A percentile compares a stretch with the other conserved stretches of the same genome.
Evolutionary conservation across 352 stramenopile species (phyloP).

Genomic region (Phytophthora capsici): DNA sequence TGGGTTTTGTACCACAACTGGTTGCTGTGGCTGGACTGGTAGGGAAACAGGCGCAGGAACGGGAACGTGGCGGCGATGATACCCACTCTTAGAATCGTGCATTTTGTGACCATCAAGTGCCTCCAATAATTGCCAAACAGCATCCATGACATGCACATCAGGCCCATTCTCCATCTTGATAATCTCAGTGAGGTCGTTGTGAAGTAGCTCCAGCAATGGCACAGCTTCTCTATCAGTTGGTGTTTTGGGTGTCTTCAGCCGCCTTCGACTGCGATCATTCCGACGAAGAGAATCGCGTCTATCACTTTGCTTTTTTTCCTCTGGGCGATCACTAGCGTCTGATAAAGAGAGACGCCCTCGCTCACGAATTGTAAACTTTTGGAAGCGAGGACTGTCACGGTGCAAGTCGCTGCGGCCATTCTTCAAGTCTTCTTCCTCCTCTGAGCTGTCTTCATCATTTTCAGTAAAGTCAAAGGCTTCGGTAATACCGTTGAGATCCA

Average conservation of each 20-base stretch:
- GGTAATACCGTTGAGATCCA: slow-evolving; percentile 58
- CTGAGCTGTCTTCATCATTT: slow-evolving; percentile 20
- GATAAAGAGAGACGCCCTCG: slow-evolving; percentile 48
- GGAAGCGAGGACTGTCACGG: slow-evolving; percentile 30
- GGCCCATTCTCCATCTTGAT: slow-evolving; percentile 54
- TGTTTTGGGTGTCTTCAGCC: slow-evolving; percentile 25
- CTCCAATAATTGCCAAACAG: slow-evolving; percentile 63
- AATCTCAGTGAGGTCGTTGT: slow-evolving; percentile 56
- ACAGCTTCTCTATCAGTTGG: slow-evolving; percentile 14
- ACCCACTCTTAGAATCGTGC: slow-evolving; percentile 39
- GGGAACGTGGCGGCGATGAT: slow-evolving; percentile 26
- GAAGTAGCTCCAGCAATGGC: slow-evolving; percentile 49
- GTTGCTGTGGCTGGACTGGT: slow-evolving; percentile 5
- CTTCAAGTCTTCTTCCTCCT: slow-evolving; percentile 20
- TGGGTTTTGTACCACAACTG: slow-evolving; percentile 4
- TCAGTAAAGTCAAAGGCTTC: slow-evolving; percentile 58
- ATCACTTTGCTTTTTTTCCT: slow-evolving; percentile 2
- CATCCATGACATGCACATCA: slow-evolving; percentile 36
- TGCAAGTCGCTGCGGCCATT: slow-evolving; percentile 7
- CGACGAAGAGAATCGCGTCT: slow-evolving; percentile 16
- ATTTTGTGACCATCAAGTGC: slow-evolving; percentile 45
- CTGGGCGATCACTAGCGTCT: slow-evolving; percentile 10
- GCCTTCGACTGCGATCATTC: slow-evolving; percentile 19
- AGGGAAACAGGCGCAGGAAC: not conserved
- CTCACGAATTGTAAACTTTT: slow-evolving; percentile 54